Conservation (phyloP, 345 rosid species). For the Firmiana major region DNA sequence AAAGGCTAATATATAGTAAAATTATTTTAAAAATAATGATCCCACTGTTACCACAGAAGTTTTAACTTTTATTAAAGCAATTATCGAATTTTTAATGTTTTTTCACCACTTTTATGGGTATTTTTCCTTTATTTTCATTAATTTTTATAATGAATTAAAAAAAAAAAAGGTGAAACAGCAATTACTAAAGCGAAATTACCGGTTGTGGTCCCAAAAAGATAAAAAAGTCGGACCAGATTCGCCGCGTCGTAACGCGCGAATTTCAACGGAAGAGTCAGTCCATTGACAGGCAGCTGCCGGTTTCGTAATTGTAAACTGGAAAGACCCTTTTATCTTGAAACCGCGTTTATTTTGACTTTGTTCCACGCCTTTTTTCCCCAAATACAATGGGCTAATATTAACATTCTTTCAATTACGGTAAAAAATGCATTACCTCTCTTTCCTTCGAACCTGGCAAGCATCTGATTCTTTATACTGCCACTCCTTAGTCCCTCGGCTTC, state of each 20-base stretch:
- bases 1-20: too few species aligned
- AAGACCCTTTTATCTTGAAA: not conserved
- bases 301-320: too few species aligned
- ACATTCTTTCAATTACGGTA: not conserved
- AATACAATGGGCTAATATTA: not conserved
- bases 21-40: too few species aligned
- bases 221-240: not conserved
- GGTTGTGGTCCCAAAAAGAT: too few species aligned
- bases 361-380: not conserved
- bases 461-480: not conserved
- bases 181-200: too few species aligned
- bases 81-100: too few species aligned
- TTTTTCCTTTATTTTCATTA: too few species aligned
- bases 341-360: not conserved
- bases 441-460: not conserved
- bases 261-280: not conserved
- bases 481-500: not conserved
- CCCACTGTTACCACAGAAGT: too few species aligned
- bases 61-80: too few species aligned
- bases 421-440: not conserved
- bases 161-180: too few species aligned
- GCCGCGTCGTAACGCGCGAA: not conserved
- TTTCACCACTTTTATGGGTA: too few species aligned
- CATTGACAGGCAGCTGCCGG: not conserved
- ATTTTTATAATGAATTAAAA: too few species aligned